Percentiles rank a stretch among this genome's conserved stretches.
These are phyloP conservation scores for Penicillium longicatenatum DNA, from an alignment of 495 filamentous ascomycete genomes.

Conservation along the genomic window DNA sequence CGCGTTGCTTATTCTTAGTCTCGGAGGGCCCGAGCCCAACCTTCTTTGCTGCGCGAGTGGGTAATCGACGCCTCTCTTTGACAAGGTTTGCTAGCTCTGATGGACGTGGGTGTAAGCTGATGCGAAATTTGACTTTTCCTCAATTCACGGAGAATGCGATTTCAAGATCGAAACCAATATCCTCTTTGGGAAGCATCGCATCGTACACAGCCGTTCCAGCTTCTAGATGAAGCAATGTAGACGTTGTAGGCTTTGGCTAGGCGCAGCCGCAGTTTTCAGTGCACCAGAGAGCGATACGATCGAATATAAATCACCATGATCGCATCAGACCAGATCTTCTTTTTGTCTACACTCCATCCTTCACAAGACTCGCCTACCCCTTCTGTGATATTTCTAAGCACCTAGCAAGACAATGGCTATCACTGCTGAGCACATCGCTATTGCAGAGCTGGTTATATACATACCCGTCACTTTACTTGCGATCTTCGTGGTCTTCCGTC, in stretches of 20 bases:
- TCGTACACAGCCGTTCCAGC: not conserved
- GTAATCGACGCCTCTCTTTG: no score
- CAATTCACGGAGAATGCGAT: no score
- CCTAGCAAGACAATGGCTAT: constrained; percentile 8
- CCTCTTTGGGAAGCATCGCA: not conserved
- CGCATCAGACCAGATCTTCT: not conserved
- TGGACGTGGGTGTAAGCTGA: no score
- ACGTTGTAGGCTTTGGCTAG: not conserved
- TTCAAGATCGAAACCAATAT: not conserved
- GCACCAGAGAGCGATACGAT: not conserved
- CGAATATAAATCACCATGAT: not conserved
- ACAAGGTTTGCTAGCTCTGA: no score
- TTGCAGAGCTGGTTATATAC: constrained; percentile 21
- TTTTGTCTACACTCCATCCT: not conserved
- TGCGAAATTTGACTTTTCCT: no score
- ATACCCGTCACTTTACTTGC: constrained; percentile 16
- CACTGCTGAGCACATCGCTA: constrained; percentile 17
- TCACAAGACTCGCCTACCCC: no score
- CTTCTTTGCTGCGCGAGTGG: no score
- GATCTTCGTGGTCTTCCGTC: constrained; percentile 15
- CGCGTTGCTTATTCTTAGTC: not conserved
- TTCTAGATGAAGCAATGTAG: not conserved
- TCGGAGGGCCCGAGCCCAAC: no score
- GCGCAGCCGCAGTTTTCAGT: not conserved
- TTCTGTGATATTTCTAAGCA: not conserved